Evolutionary conservation across 768 basidiomycete genomes (phyloP).

Genomic region (Lentinula boryana): DNA sequence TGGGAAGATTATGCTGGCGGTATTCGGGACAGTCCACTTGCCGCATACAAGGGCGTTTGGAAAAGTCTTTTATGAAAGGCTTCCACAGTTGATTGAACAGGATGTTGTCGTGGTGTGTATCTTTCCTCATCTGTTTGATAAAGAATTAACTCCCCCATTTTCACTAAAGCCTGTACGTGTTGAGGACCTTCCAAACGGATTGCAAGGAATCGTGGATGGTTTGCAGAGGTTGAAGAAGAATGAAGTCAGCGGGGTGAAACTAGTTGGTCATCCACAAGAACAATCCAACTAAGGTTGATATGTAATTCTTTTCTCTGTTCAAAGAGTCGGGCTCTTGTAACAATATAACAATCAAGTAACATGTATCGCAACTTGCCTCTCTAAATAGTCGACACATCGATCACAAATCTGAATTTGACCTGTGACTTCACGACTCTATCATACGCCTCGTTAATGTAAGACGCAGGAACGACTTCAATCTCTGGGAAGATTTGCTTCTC

Average conservation of each 20-base stretch:
- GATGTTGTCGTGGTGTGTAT: conserved; percentile 1
- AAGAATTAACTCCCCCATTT: not conserved
- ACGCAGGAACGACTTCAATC: not conserved
- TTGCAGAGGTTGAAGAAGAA: conserved; percentile 11
- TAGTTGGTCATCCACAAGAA: conserved; percentile 14
- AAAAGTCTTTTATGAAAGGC: not conserved
- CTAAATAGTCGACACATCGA: conserved; percentile 1
- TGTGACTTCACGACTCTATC: conserved; percentile 3
- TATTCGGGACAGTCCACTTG: conserved; percentile 9
- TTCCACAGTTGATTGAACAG: conserved; percentile 1
- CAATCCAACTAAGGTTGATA: not conserved
- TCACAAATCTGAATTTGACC: conserved; percentile 3
- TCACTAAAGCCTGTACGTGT: conserved; percentile 15
- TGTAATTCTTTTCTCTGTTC: not conserved
- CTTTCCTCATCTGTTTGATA: not conserved
- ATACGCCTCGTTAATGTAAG: conserved; percentile 3
- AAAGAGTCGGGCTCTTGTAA: not conserved
- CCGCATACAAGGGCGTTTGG: conserved; percentile 3
- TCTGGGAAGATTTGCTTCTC: conserved; percentile 1
- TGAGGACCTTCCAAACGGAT: conserved; percentile 15
- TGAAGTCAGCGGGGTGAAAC: conserved; percentile 19
- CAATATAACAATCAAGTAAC: not conserved
- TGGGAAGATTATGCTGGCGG: conserved; percentile 11
- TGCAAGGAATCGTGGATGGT: conserved; percentile 16
- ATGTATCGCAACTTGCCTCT: not conserved